phyloP scores from a whole-genome alignment of 345 rosid species.

The Sonneratia alba region DNA sequence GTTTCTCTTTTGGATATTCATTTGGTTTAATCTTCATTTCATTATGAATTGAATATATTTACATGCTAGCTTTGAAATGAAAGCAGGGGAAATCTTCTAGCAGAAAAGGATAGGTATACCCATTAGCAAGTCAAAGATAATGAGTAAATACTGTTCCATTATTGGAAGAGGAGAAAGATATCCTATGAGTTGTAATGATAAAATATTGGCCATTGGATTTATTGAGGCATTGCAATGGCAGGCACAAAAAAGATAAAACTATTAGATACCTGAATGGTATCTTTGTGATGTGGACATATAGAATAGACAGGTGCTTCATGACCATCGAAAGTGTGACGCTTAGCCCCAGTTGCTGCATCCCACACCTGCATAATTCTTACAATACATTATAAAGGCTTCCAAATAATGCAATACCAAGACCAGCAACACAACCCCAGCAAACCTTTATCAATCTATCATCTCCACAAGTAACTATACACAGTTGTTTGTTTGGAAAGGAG shows the following conservation, averaged over 20 bases:
- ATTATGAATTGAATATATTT: no score
- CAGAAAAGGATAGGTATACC: no score
- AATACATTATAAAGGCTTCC: neutral
- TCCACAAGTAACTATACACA: slow-evolving; percentile 48
- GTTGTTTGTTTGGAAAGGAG: slow-evolving; percentile 44
- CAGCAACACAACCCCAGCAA: neutral
- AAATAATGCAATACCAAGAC: neutral
- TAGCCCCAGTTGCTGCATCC: slow-evolving; percentile 36
- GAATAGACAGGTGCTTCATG: slow-evolving; percentile 55
- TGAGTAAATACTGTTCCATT: neutral
- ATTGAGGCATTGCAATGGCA: no score
- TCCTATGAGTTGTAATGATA: no score
- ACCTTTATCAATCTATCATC: slow-evolving; percentile 58
- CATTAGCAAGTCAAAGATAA: no score
- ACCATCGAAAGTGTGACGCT: slow-evolving; percentile 34
- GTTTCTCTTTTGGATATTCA: no score
- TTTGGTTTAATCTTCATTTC: no score
- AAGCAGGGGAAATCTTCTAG: no score
- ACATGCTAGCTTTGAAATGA: no score
- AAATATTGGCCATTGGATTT: no score
- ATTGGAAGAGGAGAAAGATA: no score
- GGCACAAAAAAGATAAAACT: neutral
- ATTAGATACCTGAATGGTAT: slow-evolving; percentile 28
- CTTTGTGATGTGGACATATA: slow-evolving; percentile 43
- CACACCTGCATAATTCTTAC: slow-evolving; percentile 24